Conservation (phyloP, 2,329 filamentous ascomycete species). For the Chrysoporthe deuterocubensis region DNA sequence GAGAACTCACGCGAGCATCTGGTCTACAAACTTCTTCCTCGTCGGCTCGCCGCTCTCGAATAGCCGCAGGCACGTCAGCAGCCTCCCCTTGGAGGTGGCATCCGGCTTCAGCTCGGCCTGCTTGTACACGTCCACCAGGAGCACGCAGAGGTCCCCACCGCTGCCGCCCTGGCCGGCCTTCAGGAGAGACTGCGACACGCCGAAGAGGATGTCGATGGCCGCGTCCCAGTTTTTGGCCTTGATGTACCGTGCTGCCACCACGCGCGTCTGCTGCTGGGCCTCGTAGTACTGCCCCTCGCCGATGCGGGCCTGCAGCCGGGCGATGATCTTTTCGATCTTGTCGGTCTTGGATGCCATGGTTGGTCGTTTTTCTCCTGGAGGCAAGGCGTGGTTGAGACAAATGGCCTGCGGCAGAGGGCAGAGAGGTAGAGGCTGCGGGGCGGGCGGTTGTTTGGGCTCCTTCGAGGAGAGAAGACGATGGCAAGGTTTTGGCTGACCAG, state of each 20-base stretch:
- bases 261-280: slow-evolving; percentile 96
- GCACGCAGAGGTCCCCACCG: slow-evolving; percentile 85
- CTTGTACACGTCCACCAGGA: slow-evolving; percentile 88
- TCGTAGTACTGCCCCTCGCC: slow-evolving; percentile 88
- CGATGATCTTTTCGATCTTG: slow-evolving; percentile 62
- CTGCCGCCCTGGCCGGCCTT: slow-evolving; percentile 93
- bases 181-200: slow-evolving; percentile 82
- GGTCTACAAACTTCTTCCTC: slow-evolving; percentile 87
- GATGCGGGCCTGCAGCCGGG: slow-evolving; percentile 70
- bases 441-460: not conserved
- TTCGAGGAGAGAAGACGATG: not conserved
- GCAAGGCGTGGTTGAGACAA: too few relatives aligned
- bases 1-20: slow-evolving; percentile 73
- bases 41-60: slow-evolving; percentile 87
- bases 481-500: not conserved
- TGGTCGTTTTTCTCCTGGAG: not conserved
- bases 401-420: not conserved
- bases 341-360: slow-evolving; percentile 39
- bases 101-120: slow-evolving; percentile 83
- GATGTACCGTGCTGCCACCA: slow-evolving; percentile 91
- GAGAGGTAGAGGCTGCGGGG: too few relatives aligned
- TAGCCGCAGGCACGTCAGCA: slow-evolving; percentile 78
- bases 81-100: slow-evolving; percentile 70
- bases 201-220: slow-evolving; percentile 84
- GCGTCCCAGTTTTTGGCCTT: slow-evolving; percentile 84